Percentiles rank a stretch among this genome's conserved stretches.
phyloP scores from a whole-genome alignment of 2,329 filamentous ascomycete species.

The Trichoderma aggressivum region DNA sequence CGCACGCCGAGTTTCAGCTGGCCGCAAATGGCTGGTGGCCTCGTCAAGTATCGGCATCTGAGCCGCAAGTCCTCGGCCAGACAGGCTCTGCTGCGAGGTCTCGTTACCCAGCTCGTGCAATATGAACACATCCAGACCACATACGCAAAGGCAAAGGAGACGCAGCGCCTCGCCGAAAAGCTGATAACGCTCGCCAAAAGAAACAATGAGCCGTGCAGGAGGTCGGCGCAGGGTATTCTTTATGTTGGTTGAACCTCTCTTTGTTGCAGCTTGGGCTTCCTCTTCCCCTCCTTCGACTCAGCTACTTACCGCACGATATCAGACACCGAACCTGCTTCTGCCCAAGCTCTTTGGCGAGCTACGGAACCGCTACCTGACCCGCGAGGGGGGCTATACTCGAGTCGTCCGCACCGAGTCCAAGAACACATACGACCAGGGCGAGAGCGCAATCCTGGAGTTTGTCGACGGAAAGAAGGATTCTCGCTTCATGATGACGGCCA shows the following conservation, averaged over 20 bases:
- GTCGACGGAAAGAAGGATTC: conserved; percentile 94
- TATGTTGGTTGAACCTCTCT: conserved; percentile 55
- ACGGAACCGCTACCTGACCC: conserved; percentile 69
- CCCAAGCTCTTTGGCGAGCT: conserved; percentile 87
- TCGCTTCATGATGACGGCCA: conserved; percentile 90
- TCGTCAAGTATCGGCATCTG: conserved; percentile 84
- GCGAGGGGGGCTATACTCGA: conserved; percentile 91
- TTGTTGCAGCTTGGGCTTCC: neutral
- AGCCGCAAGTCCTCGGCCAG: conserved; percentile 82
- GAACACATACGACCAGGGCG: conserved; percentile 78
- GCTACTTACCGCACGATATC: neutral
- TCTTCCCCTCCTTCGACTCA: neutral
- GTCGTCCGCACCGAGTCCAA: conserved; percentile 88
- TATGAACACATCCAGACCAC: conserved; percentile 93
- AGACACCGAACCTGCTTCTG: conserved; percentile 67
- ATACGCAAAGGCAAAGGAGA: conserved; percentile 95
- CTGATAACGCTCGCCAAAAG: conserved; percentile 91
- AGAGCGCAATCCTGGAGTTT: conserved; percentile 86
- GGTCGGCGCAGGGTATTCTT: conserved; percentile 75
- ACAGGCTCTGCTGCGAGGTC: conserved; percentile 87
- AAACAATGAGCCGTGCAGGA: conserved; percentile 77
- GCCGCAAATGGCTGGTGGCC: conserved; percentile 72
- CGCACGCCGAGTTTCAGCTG: neutral
- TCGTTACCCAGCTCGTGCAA: conserved; percentile 91
- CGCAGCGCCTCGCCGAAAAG: conserved; percentile 89